phyloP scores from a whole-genome alignment of 805 yeast genomes.

The Wickerhamiella shivajii region DNA sequence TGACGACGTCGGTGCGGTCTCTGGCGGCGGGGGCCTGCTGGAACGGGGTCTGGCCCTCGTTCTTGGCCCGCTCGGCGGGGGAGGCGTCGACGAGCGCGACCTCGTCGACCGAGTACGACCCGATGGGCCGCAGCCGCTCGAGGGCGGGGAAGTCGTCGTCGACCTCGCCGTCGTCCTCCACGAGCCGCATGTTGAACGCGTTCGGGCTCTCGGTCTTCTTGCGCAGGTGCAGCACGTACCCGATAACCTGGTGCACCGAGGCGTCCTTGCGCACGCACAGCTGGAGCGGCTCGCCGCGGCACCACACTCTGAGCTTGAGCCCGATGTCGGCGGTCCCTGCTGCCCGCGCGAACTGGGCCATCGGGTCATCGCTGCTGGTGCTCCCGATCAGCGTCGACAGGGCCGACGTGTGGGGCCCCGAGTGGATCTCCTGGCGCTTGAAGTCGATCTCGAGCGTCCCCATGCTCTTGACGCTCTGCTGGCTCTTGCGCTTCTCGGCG shows the following conservation, averaged over 20 bases:
- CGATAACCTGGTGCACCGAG: slow-evolving; percentile 41
- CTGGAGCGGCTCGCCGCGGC: slow-evolving; percentile 22
- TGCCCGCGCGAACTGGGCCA: slow-evolving; percentile 17
- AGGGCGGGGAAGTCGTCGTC: slow-evolving; percentile 83
- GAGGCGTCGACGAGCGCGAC: slow-evolving; percentile 57
- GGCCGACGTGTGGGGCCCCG: background rate
- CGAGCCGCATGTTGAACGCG: slow-evolving; percentile 61
- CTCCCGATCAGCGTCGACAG: slow-evolving; percentile 6
- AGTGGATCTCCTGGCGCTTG: background rate
- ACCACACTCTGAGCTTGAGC: slow-evolving; percentile 21
- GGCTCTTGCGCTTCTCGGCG: background rate
- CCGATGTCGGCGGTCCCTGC: slow-evolving; percentile 10
- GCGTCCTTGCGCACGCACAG: slow-evolving; percentile 27
- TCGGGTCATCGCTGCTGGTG: slow-evolving; percentile 12
- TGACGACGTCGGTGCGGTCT: background rate
- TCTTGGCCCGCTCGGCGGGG: slow-evolving; percentile 22
- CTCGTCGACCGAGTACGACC: slow-evolving; percentile 68
- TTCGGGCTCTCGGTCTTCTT: slow-evolving; percentile 37
- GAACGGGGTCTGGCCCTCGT: slow-evolving; percentile 22
- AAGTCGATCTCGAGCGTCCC: background rate
- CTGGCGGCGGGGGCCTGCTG: background rate
- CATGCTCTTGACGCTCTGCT: background rate
- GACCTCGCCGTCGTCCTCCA: slow-evolving; percentile 87
- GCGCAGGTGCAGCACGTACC: slow-evolving; percentile 32
- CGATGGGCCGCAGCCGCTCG: slow-evolving; percentile 48